These are phyloP conservation scores for Fistulifera solaris DNA, from an alignment of 108 stramenopile species.

Conservation along the genomic window DNA sequence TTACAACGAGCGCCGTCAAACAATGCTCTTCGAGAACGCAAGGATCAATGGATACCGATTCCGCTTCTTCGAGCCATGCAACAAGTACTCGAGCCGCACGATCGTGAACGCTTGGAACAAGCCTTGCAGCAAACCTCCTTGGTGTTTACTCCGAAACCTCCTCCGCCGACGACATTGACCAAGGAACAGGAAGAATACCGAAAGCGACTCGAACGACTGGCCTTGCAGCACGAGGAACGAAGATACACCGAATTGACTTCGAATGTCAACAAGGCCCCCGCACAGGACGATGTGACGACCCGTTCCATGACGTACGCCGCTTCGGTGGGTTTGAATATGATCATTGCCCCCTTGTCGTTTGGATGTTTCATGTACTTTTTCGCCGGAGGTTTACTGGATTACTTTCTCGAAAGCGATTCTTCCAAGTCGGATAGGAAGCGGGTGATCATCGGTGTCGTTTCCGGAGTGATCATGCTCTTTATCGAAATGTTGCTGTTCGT, in stretches of 20 bases:
- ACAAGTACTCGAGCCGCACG: neutral
- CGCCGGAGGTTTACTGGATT: constrained; percentile 45
- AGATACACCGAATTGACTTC: constrained; percentile 45
- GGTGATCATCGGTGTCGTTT: constrained; percentile 66
- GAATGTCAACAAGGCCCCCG: constrained; percentile 32
- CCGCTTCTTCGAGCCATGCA: constrained; percentile 1
- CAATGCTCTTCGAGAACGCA: neutral
- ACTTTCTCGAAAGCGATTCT: constrained; percentile 14
- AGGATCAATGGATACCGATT: neutral
- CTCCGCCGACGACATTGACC: constrained; percentile 8
- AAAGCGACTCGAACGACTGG: constrained; percentile 46
- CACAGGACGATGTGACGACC: constrained; percentile 54
- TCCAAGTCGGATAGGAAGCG: constrained; percentile 36
- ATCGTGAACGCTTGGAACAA: constrained; percentile 9
- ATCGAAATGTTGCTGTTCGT: constrained; percentile 86
- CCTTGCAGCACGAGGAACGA: constrained; percentile 47
- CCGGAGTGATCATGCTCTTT: constrained; percentile 72
- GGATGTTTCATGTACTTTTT: constrained; percentile 83
- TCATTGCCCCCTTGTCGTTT: constrained; percentile 75
- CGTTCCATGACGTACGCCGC: constrained; percentile 81
- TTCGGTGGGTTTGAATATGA: constrained; percentile 78
- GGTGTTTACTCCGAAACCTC: constrained; percentile 20
- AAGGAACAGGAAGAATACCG: constrained; percentile 19
- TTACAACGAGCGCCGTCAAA: neutral
- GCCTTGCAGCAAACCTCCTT: constrained; percentile 17